Evolutionary conservation across 1,284 basidiomycete genomes (phyloP).

Genomic region (Tylopilus sp.): DNA sequence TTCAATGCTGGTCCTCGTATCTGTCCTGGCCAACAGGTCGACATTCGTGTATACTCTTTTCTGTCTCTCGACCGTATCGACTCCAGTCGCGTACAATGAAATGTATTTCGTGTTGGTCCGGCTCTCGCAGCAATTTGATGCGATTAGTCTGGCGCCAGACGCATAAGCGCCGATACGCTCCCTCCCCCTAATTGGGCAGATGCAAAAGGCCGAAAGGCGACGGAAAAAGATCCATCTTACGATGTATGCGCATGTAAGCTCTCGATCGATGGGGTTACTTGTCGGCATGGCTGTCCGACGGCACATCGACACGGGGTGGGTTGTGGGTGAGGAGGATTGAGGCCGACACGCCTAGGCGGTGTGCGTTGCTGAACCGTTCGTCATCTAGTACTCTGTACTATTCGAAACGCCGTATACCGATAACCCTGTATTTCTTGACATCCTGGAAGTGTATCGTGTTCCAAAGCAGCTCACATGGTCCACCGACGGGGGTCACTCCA

Average conservation of each 20-base stretch:
- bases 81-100: conserved; percentile 45
- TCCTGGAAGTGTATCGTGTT: too few relatives aligned
- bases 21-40: conserved; percentile 44
- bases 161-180: conserved; percentile 34
- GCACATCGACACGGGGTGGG: conserved; percentile 16
- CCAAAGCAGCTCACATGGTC: too few relatives aligned
- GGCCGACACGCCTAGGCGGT: conserved; percentile 6
- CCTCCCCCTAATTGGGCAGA: conserved; percentile 35
- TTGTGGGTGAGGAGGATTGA: conserved; percentile 30
- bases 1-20: conserved; percentile 51
- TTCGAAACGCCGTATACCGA: too few relatives aligned
- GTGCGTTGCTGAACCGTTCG: too few relatives aligned
- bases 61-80: neutral
- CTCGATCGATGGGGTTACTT: neutral
- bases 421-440: too few relatives aligned
- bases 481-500: too few relatives aligned
- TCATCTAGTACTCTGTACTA: neutral
- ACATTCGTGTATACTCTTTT: neutral
- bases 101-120: conserved; percentile 43
- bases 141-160: conserved; percentile 35
- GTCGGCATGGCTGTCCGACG: neutral
- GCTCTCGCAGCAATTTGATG: conserved; percentile 40
- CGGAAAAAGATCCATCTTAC: conserved; percentile 40
- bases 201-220: conserved; percentile 34
- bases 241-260: conserved; percentile 36